A percentile compares a stretch with the other conserved stretches of the same genome.
phyloP scores from a whole-genome alignment of 2,329 filamentous ascomycete species.

The Aspergillus sp. region DNA sequence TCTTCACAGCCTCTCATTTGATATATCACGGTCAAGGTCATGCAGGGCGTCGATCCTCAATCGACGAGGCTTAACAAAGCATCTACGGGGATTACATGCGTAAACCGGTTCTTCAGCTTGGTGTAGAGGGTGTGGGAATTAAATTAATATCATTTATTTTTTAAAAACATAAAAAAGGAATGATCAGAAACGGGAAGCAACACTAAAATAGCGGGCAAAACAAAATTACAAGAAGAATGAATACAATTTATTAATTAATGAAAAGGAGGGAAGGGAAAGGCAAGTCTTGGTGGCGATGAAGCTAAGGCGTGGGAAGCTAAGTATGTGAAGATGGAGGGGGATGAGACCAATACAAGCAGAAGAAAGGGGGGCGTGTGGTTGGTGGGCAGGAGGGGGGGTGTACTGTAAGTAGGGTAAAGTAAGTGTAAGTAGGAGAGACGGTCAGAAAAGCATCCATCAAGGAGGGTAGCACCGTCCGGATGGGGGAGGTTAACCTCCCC shows the following conservation, averaged over 20 bases:
- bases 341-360: neutral
- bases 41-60: conserved; percentile 48
- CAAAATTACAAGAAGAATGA: conserved; percentile 8
- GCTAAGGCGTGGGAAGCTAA: conserved; percentile 10
- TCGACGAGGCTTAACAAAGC: conserved; percentile 40
- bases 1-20: conserved; percentile 47
- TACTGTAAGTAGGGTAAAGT: too few relatives aligned
- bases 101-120: conserved; percentile 18
- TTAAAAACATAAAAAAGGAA: neutral
- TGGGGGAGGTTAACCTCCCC: conserved; percentile 21
- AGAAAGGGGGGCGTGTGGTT: conserved; percentile 9
- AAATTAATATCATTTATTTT: neutral
- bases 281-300: conserved; percentile 21
- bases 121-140: conserved; percentile 6
- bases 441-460: conserved; percentile 17
- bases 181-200: conserved; percentile 6
- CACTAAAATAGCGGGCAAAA: conserved; percentile 3
- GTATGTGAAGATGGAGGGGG: conserved; percentile 18
- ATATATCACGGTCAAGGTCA: conserved; percentile 47
- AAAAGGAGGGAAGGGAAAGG: conserved; percentile 30
- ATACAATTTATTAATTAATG: conserved; percentile 23
- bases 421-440: conserved; percentile 12
- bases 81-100: conserved; percentile 30
- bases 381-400: conserved; percentile 11
- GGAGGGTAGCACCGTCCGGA: conserved; percentile 30